phyloP scores from a whole-genome alignment of 169 alveolate species.

The Plasmodium reichenowi region DNA sequence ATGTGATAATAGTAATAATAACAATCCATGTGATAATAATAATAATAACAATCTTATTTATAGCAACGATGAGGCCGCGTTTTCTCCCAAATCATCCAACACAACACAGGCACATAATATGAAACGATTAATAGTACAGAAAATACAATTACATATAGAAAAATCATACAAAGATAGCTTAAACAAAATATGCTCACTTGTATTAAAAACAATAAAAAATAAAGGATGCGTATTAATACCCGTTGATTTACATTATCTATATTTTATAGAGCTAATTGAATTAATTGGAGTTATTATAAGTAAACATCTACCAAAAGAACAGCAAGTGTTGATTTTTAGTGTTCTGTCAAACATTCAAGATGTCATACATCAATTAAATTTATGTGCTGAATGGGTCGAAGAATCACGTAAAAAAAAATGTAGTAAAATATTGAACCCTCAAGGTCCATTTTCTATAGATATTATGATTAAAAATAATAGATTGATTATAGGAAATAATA shows the following conservation, averaged over 20 bases:
- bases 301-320: conserved; percentile 59
- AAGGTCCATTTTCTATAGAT: conserved; percentile 68
- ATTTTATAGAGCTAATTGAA: conserved; percentile 60
- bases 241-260: conserved; percentile 37
- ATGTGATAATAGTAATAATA: no score
- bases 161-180: conserved; percentile 46
- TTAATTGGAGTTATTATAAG: conserved; percentile 68
- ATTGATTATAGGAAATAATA: conserved; percentile 48
- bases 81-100: background rate
- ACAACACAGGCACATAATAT: background rate
- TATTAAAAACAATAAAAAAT: conserved; percentile 45
- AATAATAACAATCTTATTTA: background rate
- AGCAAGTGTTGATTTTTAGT: conserved; percentile 54
- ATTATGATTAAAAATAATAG: conserved; percentile 70
- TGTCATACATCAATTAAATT: conserved; percentile 62
- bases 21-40: no score
- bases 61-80: background rate
- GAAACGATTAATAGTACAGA: conserved; percentile 1
- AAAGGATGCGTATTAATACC: conserved; percentile 76
- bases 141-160: conserved; percentile 33
- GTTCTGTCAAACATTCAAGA: conserved; percentile 26
- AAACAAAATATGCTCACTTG: conserved; percentile 65
- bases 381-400: conserved; percentile 76
- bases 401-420: conserved; percentile 73
- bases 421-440: conserved; percentile 43